Evolutionary conservation across 2,329 filamentous ascomycete genomes (phyloP), one percentile per base, ranked within the genome.

Genomic region (Penicillium decumbens): DNA sequence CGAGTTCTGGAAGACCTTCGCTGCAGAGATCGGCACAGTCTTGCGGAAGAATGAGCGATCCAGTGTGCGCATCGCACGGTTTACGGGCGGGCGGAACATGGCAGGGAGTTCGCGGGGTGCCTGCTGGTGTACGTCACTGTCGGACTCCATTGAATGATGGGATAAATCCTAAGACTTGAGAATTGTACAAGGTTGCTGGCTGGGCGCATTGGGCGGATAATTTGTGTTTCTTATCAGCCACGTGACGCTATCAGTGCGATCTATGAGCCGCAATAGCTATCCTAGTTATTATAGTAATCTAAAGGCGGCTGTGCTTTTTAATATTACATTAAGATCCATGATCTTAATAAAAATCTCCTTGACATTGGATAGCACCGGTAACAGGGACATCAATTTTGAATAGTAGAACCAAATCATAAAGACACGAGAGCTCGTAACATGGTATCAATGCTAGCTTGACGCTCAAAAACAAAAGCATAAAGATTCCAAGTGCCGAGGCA

Each of bases 41-140:
- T 85, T 89, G 45, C 81, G 77, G 75, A 97, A 97, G 56, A 95
- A 84, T 13, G 85, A 79, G 58, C 88, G 84, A 73, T 98, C 91
- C 56, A 98, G 82, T 43, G 81, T 80, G 65, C 84, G 84, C 75
- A 89, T 88, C 51, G 85, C 84, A 68, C 88, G 86, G 61, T 92
- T 85, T 51, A 90, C 77, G 23, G 91, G 90, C 41, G 90, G 89
- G 57, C 85, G 83, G 69, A 95, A 88, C 79, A 84, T 82, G 44
- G 60, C 63, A 53, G 66, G 58, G 53, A 67, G 54, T 51, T 68
- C 59, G 59, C 60, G 56, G 35, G 51, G 47, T 41, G 50, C 53
- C 47, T 59, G 56, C 32, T 58, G 53, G 38, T 51, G 43, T 13
- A 41, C 15, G 27, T 54, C 37, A 18, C 29, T 54, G 18, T 45